Evolutionary conservation across 352 stramenopile genomes (phyloP), one percentile per base, ranked within the genome.

Genomic region (Phytophthora pisi): DNA sequence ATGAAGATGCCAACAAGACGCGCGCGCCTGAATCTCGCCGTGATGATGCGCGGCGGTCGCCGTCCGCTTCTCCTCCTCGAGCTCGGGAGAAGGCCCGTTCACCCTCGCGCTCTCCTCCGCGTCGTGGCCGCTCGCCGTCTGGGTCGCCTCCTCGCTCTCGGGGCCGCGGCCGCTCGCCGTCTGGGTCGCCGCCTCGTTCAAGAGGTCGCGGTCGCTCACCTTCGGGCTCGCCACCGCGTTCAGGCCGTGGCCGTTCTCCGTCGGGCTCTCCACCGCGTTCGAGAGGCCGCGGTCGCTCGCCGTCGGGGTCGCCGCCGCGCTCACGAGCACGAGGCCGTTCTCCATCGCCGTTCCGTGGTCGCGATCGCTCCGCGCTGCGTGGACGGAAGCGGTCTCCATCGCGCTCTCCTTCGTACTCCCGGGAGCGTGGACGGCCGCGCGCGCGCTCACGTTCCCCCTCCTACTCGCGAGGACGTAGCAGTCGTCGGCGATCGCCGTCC

Each of bases 381-480:
- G 68, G 63, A 62, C 62, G 57, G 28, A 75, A 72, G 54, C 57
- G 68, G 0, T 75, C 66, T 34, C 46, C 66, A 34, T 70, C 58
- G 16, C 66, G 70, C 0, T 70, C 64, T 38, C 66, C 61, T 45
- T 68, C 65, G 16, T 67, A 51, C n/a, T 67, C 71, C 28, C 55
- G 63, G 9, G 54, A 67, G 26, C 58, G 51, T 57, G 61, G 61
- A 51, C 53, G 67, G 36, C 66, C 61, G 1, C 66, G 66, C 61
- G 52, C 52, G 4, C 71, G 72, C 36, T 81, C 66, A 8, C 70
- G 67, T 10, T 83, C 74, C 30, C 68, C 51, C 6, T 75, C 72
- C 15, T 57, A 70, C 38, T 70, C 74, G 18, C 74, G 68, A 24
- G 63, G 51, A 8, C 75, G 65, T 3, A 65, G 64, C 31, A 43